phyloP scores from a whole-genome alignment of 225 moss, liverwort and hornwort species.

The Physcomitrium patens region DNA sequence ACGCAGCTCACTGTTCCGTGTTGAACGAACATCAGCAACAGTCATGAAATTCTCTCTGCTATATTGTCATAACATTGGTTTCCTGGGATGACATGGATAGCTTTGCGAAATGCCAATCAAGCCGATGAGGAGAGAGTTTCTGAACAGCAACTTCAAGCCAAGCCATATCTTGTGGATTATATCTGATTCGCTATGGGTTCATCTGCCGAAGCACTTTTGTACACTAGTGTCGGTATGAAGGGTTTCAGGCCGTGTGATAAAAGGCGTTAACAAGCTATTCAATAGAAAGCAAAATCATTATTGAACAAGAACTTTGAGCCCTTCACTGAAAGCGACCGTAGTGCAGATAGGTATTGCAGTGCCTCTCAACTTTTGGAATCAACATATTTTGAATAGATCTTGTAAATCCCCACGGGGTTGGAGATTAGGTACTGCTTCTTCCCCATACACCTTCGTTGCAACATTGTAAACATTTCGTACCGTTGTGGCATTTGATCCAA shows the following conservation, averaged over 20 bases:
- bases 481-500: not conserved
- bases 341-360: not conserved
- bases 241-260: not conserved
- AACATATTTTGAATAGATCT: not conserved
- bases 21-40: not conserved
- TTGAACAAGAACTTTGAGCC: slow-evolving; percentile 4
- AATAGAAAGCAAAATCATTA: not conserved
- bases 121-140: not conserved
- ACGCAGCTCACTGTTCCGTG: not conserved
- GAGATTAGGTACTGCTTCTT: too few relatives aligned
- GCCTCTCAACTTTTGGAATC: not conserved
- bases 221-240: not conserved
- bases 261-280: not conserved
- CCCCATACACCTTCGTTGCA: too few relatives aligned
- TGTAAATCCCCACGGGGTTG: too few relatives aligned
- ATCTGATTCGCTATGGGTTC: not conserved
- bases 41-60: not conserved
- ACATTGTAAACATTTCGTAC: not conserved
- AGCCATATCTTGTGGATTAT: not conserved
- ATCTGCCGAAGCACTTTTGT: not conserved
- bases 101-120: not conserved
- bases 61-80: slow-evolving; percentile 11
- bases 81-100: slow-evolving; percentile 11
- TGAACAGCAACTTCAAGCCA: not conserved
- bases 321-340: not conserved